Evolutionary conservation across 2,329 filamentous ascomycete genomes (phyloP), one percentile per base, ranked within the genome.

Genomic region (Ciborinia camelliae): DNA sequence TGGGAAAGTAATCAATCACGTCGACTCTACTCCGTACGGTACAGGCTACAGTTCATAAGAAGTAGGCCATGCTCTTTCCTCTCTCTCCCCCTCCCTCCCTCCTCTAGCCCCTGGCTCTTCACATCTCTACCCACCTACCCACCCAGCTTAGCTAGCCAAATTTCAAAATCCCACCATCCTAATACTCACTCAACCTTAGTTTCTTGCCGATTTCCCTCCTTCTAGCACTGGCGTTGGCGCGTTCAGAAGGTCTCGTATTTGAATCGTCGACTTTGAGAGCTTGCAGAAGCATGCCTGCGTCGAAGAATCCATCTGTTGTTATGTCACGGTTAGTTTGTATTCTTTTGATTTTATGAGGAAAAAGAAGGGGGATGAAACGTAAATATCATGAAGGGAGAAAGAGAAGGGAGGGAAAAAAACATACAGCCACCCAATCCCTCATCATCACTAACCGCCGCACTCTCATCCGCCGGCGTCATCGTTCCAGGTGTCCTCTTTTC

Each of bases 391-490:
- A 45, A n/a, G 10, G 12, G 3, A 10, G 9, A 23, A 43, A 52
- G 32, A n/a, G 26, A 53, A 35, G 32, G 3, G 6, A 18, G n/a
- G n/a, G n/a, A n/a, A n/a, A n/a, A 73, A 67, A 69, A 88, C 91
- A 88, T 86, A 97, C 93, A 97, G 77, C 94, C 93, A 70, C 93
- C 93, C 74, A 97, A 83, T 70, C 92, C 91, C 73, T 97, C 93
- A 77, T 93, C 90, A 73, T 96, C 92, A 70, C 91, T 92, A 41
- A 87, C 83, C 53, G 85, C 83, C 37, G 85, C 80, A 73, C 89
- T 92, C 71, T 93, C 90, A 51, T 89, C 88, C 9, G 82, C 84
- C 18, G 85, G 85, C 62, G 84, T 87, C 64, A 84, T 81, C 0
- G 83, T 83, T 14, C 83, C 86, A 14, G 76, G 77, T 2, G 39